These are phyloP conservation scores for Ustilago trichophora DNA, from an alignment of 1,284 basidiomycete genomes.

Conservation along the genomic window DNA sequence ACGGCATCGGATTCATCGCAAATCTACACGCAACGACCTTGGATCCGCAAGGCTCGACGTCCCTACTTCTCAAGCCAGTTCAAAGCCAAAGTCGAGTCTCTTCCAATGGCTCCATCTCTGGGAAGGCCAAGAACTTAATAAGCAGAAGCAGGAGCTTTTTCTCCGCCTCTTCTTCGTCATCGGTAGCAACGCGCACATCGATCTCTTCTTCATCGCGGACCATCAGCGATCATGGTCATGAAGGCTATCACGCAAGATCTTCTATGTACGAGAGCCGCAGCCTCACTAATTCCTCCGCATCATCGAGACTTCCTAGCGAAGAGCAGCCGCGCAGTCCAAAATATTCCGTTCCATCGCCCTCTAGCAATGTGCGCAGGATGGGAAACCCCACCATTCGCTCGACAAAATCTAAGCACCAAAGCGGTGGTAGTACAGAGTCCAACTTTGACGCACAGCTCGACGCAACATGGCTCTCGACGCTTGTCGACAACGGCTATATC, in stretches of 20 bases:
- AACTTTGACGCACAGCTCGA: neutral
- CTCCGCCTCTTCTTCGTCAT: slow-evolving; percentile 2
- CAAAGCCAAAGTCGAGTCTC: neutral
- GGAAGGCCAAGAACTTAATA: slow-evolving; percentile 9
- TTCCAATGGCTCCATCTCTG: slow-evolving; percentile 5
- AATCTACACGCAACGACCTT: slow-evolving; percentile 12
- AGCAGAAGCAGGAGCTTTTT: slow-evolving; percentile 17
- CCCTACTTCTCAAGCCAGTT: slow-evolving; percentile 4
- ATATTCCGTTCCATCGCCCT: neutral
- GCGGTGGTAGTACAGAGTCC: too few relatives aligned
- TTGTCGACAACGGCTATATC: slow-evolving; percentile 21
- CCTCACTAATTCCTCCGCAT: neutral
- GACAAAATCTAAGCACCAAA: too few relatives aligned
- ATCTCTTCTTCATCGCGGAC: neutral
- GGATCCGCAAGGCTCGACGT: neutral
- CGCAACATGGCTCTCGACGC: slow-evolving; percentile 4
- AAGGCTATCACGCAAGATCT: neutral
- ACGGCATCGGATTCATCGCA: slow-evolving; percentile 25
- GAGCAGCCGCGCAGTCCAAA: neutral
- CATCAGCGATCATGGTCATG: neutral
- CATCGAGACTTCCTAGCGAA: neutral
- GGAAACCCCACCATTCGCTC: too few relatives aligned
- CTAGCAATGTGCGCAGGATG: neutral
- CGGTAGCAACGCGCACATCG: neutral
- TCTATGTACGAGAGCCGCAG: neutral